These are phyloP conservation scores for Fonsecaea monophora DNA, from an alignment of 2,329 filamentous ascomycete genomes.

Conservation along the genomic window DNA sequence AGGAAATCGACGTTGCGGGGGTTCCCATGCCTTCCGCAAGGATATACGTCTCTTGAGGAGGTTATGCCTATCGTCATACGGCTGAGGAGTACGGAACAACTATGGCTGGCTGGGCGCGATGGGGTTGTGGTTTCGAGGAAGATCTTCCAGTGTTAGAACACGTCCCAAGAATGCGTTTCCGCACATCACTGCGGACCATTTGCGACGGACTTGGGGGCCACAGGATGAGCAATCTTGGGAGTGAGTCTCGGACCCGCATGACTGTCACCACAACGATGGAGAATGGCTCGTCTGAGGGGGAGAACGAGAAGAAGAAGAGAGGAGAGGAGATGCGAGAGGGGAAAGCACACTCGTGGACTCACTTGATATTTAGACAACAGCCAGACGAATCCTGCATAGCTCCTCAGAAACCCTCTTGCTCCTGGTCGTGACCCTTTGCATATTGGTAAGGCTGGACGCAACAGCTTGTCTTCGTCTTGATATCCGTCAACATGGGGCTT, in stretches of 20 bases:
- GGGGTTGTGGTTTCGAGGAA: neutral
- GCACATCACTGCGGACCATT: neutral
- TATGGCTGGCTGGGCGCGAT: neutral
- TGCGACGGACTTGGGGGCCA: neutral
- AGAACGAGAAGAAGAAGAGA: neutral
- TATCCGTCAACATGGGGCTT: slow-evolving; percentile 23
- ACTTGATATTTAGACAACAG: slow-evolving; percentile 10
- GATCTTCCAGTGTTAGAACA: neutral
- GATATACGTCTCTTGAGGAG: neutral
- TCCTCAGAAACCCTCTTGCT: neutral
- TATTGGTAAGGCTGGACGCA: neutral
- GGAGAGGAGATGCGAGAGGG: neutral
- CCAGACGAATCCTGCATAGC: neutral
- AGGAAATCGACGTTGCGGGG: slow-evolving; percentile 3
- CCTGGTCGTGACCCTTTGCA: neutral
- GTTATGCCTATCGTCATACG: neutral
- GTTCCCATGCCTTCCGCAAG: neutral
- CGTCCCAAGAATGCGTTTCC: neutral
- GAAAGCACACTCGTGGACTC: neutral
- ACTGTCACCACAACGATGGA: neutral
- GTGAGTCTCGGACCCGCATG: slow-evolving; percentile 17
- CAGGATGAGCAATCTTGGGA: neutral
- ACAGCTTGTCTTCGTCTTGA: neutral
- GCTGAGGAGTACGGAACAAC: neutral
- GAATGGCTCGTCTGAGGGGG: slow-evolving; percentile 2